Evolutionary conservation across 2,329 filamentous ascomycete species (phyloP), one percentile per base, ranked within the genome.

Genomic region (Pseudovirgaria hyperparasitica): DNA sequence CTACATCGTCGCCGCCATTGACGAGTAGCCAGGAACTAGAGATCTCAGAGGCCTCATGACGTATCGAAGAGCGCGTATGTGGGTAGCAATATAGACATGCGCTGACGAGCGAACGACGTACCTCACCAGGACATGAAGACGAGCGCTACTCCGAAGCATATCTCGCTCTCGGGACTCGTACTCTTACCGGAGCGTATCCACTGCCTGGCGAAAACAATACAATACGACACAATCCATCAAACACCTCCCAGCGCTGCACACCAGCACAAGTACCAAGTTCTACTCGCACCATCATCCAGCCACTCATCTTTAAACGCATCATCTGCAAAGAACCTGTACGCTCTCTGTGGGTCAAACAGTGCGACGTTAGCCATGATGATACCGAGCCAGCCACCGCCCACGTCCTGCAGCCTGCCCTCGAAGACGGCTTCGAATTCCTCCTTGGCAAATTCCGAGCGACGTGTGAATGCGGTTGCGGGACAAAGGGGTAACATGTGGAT

Each of bases 401-500:
- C 71, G 0, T 58, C 48, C 26, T 76, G 67, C 1, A 71, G 71
- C 7, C 78, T 67, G 1, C 72, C 72, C 13, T 72, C 60, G 27
- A 67, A 66, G 52, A 96, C 96, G 45, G 69, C 65, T 23, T 76
- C 60, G 48, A 46, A 54, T 31, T 54, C 87, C 53, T 92, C 71
- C 22, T 57, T 54, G 7, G 92, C 82, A 45, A 94, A 94, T 2
- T 62, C 56, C 14, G 60, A 53, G 2, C 64, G 67, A 12, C 90
- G 72, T 5, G 75, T 72, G 32, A 80, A 70, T 5, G 75, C 62
- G 2, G 77, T 77, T 29, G 68, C 63, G 3, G 82, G 75, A 26
- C 77, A 63, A 23, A 86, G 57, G 1, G 82, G 82, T 16, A 87
- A 64, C 80, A 90, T 87, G 57, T 90, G 80, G 40, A 87, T 86